phyloP scores from a whole-genome alignment of 2,329 filamentous ascomycete species.

The Orbilia javanica region DNA sequence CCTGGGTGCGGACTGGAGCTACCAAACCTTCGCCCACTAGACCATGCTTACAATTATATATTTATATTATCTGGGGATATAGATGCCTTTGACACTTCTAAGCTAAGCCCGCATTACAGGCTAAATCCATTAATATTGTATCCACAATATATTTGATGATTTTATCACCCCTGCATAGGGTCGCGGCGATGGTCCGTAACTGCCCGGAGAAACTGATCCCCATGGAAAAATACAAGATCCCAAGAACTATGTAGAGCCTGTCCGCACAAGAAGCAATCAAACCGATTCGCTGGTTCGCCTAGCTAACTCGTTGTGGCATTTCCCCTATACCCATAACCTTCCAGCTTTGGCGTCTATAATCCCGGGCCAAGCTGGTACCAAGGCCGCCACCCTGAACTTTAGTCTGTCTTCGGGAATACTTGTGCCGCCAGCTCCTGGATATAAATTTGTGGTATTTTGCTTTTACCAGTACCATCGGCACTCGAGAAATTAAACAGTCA shows the following conservation, averaged over 20 bases:
- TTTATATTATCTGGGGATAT: too few relatives aligned
- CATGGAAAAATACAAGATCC: background rate
- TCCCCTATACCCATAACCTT: background rate
- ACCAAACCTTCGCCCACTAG: background rate
- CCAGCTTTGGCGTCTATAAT: background rate
- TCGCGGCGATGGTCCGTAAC: background rate
- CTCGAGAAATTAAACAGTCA: background rate
- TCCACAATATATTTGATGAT: background rate
- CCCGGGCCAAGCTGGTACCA: conserved; percentile 1
- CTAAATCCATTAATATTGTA: background rate
- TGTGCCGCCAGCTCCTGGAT: background rate
- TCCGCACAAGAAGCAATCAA: background rate
- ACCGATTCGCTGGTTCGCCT: background rate
- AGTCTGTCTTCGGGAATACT: background rate
- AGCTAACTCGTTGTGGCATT: background rate
- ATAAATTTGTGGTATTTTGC: background rate
- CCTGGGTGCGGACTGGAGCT: background rate
- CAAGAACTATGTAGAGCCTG: background rate
- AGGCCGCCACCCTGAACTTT: background rate
- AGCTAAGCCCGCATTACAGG: background rate
- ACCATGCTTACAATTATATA: background rate
- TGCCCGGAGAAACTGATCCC: background rate
- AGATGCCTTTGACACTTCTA: background rate
- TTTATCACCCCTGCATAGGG: background rate
- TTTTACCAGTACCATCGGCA: background rate